Evolutionary conservation across 139 green algal species (phyloP).

Genomic region (Marvania coccoides): DNA sequence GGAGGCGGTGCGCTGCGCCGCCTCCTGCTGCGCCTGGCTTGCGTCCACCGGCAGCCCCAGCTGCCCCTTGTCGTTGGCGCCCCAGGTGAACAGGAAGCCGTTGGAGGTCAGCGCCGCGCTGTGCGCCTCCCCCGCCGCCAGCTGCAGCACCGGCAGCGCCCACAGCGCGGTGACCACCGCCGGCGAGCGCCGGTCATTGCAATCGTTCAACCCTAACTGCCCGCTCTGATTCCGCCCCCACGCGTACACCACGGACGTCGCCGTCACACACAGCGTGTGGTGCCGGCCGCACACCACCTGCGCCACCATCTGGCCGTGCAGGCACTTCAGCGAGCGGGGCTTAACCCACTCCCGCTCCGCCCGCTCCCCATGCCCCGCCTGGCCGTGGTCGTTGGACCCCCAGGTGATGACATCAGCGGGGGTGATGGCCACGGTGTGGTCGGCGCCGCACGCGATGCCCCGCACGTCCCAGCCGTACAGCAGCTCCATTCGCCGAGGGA

Average conservation of each 20-base stretch:
- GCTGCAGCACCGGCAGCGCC: slow-evolving; percentile 64
- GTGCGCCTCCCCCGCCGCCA: slow-evolving; percentile 71
- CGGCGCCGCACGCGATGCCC: slow-evolving; percentile 31
- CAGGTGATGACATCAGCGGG: slow-evolving; percentile 70
- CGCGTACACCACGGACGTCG: slow-evolving; percentile 69
- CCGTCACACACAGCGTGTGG: slow-evolving; percentile 79
- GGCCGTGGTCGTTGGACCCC: slow-evolving; percentile 70
- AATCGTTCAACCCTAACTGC: slow-evolving; percentile 74
- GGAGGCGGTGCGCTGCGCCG: slow-evolving; percentile 5
- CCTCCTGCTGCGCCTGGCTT: slow-evolving; percentile 31
- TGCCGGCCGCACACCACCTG: slow-evolving; percentile 65
- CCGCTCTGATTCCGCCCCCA: slow-evolving; percentile 69
- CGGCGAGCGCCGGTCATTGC: slow-evolving; percentile 38
- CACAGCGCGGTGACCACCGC: slow-evolving; percentile 63
- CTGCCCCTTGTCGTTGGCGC: slow-evolving; percentile 73
- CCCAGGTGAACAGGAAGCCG: slow-evolving; percentile 84
- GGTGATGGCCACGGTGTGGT: slow-evolving; percentile 75
- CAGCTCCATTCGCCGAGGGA: slow-evolving; percentile 47
- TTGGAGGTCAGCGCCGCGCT: slow-evolving; percentile 71
- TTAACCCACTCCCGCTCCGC: slow-evolving; percentile 46
- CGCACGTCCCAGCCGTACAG: slow-evolving; percentile 50
- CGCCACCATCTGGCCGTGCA: slow-evolving; percentile 55
- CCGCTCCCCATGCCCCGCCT: slow-evolving; percentile 68
- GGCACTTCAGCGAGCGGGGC: slow-evolving; percentile 31
- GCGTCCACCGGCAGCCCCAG: slow-evolving; percentile 64